phyloP scores from a whole-genome alignment of 208 protist species.

The Trypanosoma melophagium region DNA sequence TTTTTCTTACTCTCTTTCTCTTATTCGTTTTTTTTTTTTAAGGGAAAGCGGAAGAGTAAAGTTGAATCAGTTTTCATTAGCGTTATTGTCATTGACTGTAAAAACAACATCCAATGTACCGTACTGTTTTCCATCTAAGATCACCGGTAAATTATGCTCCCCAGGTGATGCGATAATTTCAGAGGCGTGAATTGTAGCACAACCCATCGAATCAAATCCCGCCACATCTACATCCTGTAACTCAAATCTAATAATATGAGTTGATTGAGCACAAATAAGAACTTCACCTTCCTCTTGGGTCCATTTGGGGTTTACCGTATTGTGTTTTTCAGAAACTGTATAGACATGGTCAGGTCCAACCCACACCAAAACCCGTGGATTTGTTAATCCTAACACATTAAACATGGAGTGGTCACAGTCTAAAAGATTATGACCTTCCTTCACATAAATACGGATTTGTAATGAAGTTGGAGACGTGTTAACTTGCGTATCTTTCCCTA shows the following conservation, averaged over 20 bases:
- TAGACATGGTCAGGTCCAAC: slow-evolving; percentile 41
- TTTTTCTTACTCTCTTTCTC: background rate
- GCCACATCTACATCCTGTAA: slow-evolving; percentile 42
- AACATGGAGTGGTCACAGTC: slow-evolving; percentile 35
- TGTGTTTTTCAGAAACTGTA: slow-evolving; percentile 35
- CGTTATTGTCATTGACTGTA: background rate
- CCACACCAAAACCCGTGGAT: slow-evolving; percentile 56
- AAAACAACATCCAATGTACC: slow-evolving; percentile 41
- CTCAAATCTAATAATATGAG: slow-evolving; percentile 47
- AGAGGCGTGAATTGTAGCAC: slow-evolving; percentile 27
- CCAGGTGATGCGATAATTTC: slow-evolving; percentile 31
- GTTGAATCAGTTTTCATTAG: background rate
- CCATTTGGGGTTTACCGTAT: slow-evolving; percentile 46
- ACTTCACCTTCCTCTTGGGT: slow-evolving; percentile 32
- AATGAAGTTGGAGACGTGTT: background rate
- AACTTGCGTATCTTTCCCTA: background rate
- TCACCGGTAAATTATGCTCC: slow-evolving; percentile 36
- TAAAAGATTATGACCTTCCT: slow-evolving; percentile 34
- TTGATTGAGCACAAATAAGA: slow-evolving; percentile 22
- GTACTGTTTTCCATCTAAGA: slow-evolving; percentile 35
- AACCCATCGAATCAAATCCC: slow-evolving; percentile 40
- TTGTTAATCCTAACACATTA: slow-evolving; percentile 36
- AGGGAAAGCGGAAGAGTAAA: background rate
- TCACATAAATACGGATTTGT: slow-evolving; percentile 41
- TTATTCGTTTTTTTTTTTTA: no score